These are phyloP conservation scores for Clavariopsis aquatica DNA, from an alignment of 495 filamentous ascomycete genomes.

Conservation along the genomic window DNA sequence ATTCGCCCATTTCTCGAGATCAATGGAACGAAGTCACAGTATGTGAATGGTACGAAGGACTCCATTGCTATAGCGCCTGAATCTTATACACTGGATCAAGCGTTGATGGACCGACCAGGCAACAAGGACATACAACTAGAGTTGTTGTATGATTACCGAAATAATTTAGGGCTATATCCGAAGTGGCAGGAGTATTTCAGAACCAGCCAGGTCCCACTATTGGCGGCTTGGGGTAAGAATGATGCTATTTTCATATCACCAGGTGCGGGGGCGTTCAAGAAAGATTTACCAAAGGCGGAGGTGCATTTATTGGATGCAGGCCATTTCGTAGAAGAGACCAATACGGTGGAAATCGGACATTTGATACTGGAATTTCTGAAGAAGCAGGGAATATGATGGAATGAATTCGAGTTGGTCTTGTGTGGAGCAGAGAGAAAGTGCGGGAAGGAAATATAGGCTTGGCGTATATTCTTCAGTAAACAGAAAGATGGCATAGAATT, in stretches of 20 bases:
- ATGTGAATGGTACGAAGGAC: slow-evolving; percentile 50
- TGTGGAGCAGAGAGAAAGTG: background rate
- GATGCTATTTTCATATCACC: slow-evolving; percentile 59
- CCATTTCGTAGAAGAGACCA: slow-evolving; percentile 64
- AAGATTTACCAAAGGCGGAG: slow-evolving; percentile 55
- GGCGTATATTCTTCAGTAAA: background rate
- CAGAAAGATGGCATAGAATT: no score
- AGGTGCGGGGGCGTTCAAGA: slow-evolving; percentile 63
- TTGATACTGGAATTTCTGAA: slow-evolving; percentile 44
- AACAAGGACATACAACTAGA: slow-evolving; percentile 59
- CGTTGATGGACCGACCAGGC: slow-evolving; percentile 53
- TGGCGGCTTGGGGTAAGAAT: slow-evolving; percentile 65
- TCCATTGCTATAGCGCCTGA: slow-evolving; percentile 52
- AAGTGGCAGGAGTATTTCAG: slow-evolving; percentile 63
- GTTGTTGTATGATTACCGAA: slow-evolving; percentile 60
- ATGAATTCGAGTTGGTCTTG: no score
- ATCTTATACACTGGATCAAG: slow-evolving; percentile 54
- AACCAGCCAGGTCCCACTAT: slow-evolving; percentile 54
- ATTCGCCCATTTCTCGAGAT: slow-evolving; percentile 50
- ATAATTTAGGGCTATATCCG: slow-evolving; percentile 57
- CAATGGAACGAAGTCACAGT: slow-evolving; percentile 57
- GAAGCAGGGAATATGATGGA: slow-evolving; percentile 29
- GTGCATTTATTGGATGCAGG: slow-evolving; percentile 58
- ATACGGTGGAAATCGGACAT: slow-evolving; percentile 52
- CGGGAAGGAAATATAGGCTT: background rate